Conservation (phyloP, 805 yeast species). For the Spathaspora boniae region DNA sequence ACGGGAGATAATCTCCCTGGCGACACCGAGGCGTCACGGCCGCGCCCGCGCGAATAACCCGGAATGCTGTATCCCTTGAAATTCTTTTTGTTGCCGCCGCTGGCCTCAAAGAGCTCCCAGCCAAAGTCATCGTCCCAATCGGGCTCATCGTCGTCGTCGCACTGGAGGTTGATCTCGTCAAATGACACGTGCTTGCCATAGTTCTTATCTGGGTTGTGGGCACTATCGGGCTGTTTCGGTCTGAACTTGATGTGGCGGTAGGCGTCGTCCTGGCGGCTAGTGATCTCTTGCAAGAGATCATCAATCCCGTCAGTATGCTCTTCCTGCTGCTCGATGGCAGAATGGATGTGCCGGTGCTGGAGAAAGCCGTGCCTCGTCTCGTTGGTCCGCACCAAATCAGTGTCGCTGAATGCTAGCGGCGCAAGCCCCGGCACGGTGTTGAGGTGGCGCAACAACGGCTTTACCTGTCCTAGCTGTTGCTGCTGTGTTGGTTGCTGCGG, state of each 20-base stretch:
- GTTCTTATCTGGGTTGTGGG: constrained; percentile 4
- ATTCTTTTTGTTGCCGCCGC: constrained; percentile 1
- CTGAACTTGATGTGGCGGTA: constrained; percentile 18
- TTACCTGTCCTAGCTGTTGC: too few species aligned
- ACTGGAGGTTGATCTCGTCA: constrained; percentile 47
- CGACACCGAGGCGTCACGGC: constrained; percentile 14
- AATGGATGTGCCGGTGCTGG: too few species aligned
- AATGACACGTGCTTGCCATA: constrained; percentile 45
- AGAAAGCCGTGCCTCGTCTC: too few species aligned
- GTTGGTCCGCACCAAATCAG: too few species aligned
- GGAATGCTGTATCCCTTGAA: constrained; percentile 2
- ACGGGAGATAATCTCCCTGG: constrained; percentile 10
- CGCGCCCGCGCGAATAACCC: constrained; percentile 13
- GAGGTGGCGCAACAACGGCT: too few species aligned
- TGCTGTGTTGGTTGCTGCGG: too few species aligned
- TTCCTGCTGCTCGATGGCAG: too few species aligned
- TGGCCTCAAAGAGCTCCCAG: constrained; percentile 5
- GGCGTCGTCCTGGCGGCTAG: too few species aligned
- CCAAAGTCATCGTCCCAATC: constrained; percentile 14
- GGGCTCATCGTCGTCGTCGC: constrained; percentile 17
- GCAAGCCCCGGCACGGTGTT: too few species aligned
- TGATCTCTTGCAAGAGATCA: too few species aligned
- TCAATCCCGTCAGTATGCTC: too few species aligned
- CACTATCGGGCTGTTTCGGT: constrained; percentile 4
- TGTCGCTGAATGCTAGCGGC: too few species aligned